Conservation (phyloP, 108 stramenopile species). For the Nitzschia inconspicua region DNA sequence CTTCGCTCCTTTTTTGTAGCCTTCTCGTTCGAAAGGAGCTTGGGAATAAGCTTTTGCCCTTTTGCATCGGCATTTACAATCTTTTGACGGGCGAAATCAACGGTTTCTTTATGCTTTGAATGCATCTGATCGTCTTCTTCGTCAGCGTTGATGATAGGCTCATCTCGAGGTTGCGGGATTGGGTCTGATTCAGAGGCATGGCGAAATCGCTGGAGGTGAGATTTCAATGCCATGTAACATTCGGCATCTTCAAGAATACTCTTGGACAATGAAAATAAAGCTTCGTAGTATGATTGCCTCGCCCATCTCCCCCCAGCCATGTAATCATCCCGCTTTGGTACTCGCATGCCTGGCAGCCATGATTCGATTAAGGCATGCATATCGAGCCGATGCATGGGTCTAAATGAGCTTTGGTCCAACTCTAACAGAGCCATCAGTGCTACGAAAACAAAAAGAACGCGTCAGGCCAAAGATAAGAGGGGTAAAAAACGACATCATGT, state of each 20-base stretch:
- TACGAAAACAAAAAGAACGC: not conserved
- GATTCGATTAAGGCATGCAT: conserved; percentile 78
- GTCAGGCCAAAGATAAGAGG: too few relatives aligned
- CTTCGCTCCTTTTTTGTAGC: conserved; percentile 19
- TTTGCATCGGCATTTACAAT: conserved; percentile 54
- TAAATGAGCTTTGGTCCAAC: conserved; percentile 84
- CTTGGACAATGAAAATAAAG: conserved; percentile 66
- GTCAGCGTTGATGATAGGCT: not conserved
- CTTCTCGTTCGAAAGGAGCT: conserved; percentile 33
- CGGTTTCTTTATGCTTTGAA: conserved; percentile 39
- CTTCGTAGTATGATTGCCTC: conserved; percentile 85
- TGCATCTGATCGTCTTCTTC: conserved; percentile 31
- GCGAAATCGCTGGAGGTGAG: conserved; percentile 73
- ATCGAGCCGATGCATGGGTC: conserved; percentile 62
- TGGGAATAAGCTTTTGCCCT: conserved; percentile 37
- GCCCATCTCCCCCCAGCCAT: conserved; percentile 91
- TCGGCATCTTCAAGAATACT: conserved; percentile 86
- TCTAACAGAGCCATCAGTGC: conserved; percentile 75
- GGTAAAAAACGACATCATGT: too few relatives aligned
- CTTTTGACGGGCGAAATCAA: conserved; percentile 33
- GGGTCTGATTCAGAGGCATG: conserved; percentile 69
- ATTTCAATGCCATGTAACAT: conserved; percentile 72
- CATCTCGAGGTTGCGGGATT: conserved; percentile 54
- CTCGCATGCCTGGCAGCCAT: conserved; percentile 82
- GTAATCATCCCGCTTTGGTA: conserved; percentile 84